A percentile compares a stretch with the other conserved stretches of the same genome.
phyloP scores from a whole-genome alignment of 495 filamentous ascomycete genomes.

The Talaromyces ruber region DNA sequence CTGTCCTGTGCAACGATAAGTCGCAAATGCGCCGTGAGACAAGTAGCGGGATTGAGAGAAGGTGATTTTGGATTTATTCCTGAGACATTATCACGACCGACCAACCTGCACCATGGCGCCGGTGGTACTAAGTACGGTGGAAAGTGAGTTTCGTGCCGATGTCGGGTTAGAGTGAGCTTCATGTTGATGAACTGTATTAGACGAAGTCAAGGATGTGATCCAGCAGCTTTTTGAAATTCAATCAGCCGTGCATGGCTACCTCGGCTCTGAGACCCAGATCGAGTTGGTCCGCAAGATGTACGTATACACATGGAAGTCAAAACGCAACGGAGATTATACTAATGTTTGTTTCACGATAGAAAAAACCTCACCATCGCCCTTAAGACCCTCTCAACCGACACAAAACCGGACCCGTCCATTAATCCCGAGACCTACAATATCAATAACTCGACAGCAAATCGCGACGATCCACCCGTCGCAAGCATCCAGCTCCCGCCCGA shows the following conservation, averaged over 20 bases:
- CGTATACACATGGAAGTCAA: slow-evolving; percentile 1
- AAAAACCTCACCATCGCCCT: slow-evolving; percentile 36
- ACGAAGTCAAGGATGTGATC: slow-evolving; percentile 52
- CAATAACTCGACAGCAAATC: slow-evolving; percentile 26
- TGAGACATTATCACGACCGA: background rate
- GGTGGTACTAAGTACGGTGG: slow-evolving; percentile 35
- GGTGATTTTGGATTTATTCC: background rate
- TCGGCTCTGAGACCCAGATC: slow-evolving; percentile 51
- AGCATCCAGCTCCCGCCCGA: slow-evolving; percentile 68
- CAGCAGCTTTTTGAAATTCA: slow-evolving; percentile 84
- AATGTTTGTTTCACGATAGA: slow-evolving; percentile 11
- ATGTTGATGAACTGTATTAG: slow-evolving; percentile 11
- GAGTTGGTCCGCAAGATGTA: slow-evolving; percentile 58
- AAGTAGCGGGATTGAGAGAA: background rate
- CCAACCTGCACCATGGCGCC: slow-evolving; percentile 29
- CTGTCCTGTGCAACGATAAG: background rate
- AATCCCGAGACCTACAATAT: slow-evolving; percentile 24
- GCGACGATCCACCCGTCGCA: slow-evolving; percentile 33
- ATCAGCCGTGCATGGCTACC: slow-evolving; percentile 61
- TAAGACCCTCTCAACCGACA: slow-evolving; percentile 31
- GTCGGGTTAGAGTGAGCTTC: background rate
- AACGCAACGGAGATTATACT: background rate
- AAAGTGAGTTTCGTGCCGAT: slow-evolving; percentile 28
- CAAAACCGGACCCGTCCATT: slow-evolving; percentile 23
- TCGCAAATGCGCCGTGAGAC: background rate